Conservation (phyloP, 139 green algal species). For the Chlamydomonas eustigma region DNA sequence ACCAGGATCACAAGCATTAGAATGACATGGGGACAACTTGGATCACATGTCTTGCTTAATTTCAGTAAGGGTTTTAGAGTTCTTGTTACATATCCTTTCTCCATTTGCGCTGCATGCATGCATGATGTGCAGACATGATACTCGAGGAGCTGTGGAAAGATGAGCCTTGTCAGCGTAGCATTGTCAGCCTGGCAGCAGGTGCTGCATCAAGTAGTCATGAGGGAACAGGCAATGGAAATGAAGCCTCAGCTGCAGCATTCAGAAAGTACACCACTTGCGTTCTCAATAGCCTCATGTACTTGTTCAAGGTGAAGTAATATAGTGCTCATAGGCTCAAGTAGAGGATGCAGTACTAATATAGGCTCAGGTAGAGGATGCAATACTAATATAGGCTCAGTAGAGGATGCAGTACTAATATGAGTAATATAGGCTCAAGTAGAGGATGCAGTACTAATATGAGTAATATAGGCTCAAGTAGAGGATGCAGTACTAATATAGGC, state of each 20-base stretch:
- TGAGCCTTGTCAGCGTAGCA: constrained; percentile 37
- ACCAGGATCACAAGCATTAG: background rate
- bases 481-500: too few relatives aligned
- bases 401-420: too few relatives aligned
- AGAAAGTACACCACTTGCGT: constrained; percentile 52
- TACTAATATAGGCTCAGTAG: too few relatives aligned
- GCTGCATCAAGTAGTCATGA: constrained; percentile 6
- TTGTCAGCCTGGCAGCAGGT: constrained; percentile 29
- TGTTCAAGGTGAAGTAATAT: constrained; percentile 56
- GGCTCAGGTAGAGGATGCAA: too few relatives aligned
- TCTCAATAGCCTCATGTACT: constrained; percentile 81
- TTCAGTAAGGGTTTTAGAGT: too few relatives aligned
- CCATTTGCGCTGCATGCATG: too few relatives aligned
- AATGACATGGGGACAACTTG: too few relatives aligned
- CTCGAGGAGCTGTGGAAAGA: constrained; percentile 75
- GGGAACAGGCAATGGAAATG: background rate
- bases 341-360: background rate
- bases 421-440: too few relatives aligned
- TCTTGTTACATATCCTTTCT: too few relatives aligned
- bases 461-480: too few relatives aligned
- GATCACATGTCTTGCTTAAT: too few relatives aligned
- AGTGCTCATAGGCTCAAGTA: background rate
- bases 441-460: too few relatives aligned
- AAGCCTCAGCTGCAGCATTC: constrained; percentile 28
- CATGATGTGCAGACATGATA: constrained; percentile 68